Percentiles rank a stretch among this genome's conserved stretches.
These are phyloP conservation scores for Cryptococcus depauperatus DNA, from an alignment of 1,284 basidiomycete genomes.

Conservation along the genomic window DNA sequence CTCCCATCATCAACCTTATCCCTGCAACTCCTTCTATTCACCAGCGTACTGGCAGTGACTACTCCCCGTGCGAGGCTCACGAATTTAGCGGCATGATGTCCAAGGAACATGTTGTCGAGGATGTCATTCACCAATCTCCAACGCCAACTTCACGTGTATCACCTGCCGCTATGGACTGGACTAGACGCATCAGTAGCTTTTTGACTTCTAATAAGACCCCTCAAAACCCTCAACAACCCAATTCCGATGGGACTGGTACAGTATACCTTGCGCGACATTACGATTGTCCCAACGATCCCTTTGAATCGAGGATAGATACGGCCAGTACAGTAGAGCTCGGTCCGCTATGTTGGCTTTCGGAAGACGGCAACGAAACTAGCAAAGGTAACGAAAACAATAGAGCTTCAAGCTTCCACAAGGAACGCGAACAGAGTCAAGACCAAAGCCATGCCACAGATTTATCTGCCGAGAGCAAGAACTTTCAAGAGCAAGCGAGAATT, in stretches of 20 bases:
- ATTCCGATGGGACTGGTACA: not conserved
- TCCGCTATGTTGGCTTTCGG: not conserved
- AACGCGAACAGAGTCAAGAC: no score
- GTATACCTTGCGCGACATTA: not conserved
- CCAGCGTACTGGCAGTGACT: no score
- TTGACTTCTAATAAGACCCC: not conserved
- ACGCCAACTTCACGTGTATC: not conserved
- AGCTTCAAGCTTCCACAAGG: no score
- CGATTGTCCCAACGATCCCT: not conserved
- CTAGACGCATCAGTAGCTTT: not conserved
- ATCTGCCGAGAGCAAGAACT: no score
- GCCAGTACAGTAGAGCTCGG: not conserved
- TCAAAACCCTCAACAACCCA: not conserved
- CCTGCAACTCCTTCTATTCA: not conserved
- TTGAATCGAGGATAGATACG: conserved; percentile 1
- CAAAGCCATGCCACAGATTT: no score
- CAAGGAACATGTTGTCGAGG: no score
- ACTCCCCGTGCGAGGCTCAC: no score
- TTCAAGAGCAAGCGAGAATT: no score
- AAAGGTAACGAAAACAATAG: no score
- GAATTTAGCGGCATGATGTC: no score
- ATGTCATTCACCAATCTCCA: not conserved
- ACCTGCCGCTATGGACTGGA: no score
- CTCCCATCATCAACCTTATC: not conserved
- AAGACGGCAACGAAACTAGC: not conserved